A percentile compares a stretch with the other conserved stretches of the same genome.
Conservation (phyloP, 352 stramenopile species). For the Phytophthora palmivora region DNA sequence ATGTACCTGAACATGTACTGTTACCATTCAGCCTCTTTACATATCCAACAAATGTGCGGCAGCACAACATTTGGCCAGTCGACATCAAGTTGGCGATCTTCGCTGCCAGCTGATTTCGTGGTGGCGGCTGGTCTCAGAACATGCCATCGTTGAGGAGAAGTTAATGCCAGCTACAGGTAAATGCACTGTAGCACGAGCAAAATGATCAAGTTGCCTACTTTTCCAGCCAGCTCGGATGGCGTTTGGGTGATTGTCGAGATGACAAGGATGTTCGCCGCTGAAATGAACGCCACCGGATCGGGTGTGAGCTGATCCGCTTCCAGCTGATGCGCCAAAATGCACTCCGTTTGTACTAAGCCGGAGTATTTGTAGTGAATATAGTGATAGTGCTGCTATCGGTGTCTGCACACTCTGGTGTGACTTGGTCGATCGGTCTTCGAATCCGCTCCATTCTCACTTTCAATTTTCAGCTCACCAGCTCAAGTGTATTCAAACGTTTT, state of each 20-base stretch:
- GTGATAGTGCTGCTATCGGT: no score
- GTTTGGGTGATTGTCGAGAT: neutral
- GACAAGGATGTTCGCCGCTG: conserved; percentile 13
- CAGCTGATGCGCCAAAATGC: conserved; percentile 35
- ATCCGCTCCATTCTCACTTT: conserved; percentile 24
- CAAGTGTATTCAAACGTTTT: conserved; percentile 10
- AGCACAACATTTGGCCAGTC: neutral
- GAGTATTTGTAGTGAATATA: conserved; percentile 4
- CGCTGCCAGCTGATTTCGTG: neutral
- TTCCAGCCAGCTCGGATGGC: neutral
- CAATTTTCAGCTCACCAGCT: conserved; percentile 17
- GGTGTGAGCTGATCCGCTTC: conserved; percentile 21
- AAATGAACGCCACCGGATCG: conserved; percentile 14
- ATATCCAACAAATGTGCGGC: no score
- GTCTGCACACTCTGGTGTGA: no score
- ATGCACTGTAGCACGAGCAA: neutral
- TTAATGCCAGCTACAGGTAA: no score
- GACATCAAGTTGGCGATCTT: neutral
- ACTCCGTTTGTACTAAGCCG: conserved; percentile 6
- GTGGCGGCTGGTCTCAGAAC: neutral
- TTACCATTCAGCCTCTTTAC: no score
- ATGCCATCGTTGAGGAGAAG: no score
- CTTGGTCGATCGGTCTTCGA: no score
- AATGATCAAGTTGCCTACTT: neutral
- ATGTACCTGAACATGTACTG: no score